A percentile compares a stretch with the other conserved stretches of the same genome.
Evolutionary conservation across 108 stramenopile species (phyloP).

Genomic region (Skeletonema potamos): DNA sequence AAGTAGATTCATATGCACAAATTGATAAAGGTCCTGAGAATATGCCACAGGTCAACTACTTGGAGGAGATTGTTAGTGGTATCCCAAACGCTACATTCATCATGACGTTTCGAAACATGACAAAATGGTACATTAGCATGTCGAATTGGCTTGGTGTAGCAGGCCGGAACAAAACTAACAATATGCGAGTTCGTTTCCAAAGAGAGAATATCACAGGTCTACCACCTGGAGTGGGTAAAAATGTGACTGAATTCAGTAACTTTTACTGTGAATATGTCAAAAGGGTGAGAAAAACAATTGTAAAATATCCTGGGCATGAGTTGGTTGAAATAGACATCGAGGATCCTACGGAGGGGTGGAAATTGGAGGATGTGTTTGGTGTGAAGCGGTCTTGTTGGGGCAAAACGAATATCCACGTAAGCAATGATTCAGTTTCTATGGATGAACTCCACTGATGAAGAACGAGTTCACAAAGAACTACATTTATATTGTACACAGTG

Average conservation of each 20-base stretch:
- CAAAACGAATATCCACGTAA: too few species aligned
- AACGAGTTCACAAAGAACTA: too few species aligned
- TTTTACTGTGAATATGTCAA: constrained; percentile 15
- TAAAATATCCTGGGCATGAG: background rate
- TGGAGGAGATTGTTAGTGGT: background rate
- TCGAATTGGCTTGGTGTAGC: background rate
- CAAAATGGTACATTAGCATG: constrained; percentile 6
- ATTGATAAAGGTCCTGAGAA: background rate
- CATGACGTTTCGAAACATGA: constrained; percentile 4
- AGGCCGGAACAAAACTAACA: too few species aligned
- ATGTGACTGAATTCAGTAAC: background rate
- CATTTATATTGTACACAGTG: too few species aligned
- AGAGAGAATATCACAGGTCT: constrained; percentile 9
- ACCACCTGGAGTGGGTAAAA: background rate
- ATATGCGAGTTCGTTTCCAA: background rate
- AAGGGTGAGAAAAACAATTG: constrained; percentile 1
- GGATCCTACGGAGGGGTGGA: background rate
- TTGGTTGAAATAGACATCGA: constrained; percentile 21
- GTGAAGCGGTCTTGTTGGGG: background rate
- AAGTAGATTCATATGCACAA: background rate
- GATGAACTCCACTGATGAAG: too few species aligned
- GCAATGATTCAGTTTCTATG: too few species aligned
- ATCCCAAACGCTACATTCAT: constrained; percentile 1
- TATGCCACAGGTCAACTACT: background rate
- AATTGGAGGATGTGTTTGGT: background rate